Percentiles rank a stretch among this genome's conserved stretches.
phyloP scores from a whole-genome alignment of 257 asterid genomes.

The Fraxinus excelsior region DNA sequence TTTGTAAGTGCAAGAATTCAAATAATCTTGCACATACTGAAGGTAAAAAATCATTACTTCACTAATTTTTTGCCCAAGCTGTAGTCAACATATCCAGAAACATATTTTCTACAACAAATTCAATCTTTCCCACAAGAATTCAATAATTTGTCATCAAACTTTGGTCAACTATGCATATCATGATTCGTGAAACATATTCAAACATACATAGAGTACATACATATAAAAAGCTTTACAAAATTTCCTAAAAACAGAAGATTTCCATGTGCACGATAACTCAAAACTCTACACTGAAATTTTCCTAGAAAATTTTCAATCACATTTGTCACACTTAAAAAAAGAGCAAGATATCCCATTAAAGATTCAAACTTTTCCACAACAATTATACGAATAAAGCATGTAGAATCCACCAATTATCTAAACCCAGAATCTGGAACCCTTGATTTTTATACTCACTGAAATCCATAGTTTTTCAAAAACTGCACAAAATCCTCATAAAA shows the following conservation, averaged over 20 bases:
- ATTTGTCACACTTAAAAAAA: too few species aligned
- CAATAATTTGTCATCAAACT: background rate
- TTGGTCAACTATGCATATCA: background rate
- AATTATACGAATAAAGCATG: too few species aligned
- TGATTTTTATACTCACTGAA: too few species aligned
- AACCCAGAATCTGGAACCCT: too few species aligned
- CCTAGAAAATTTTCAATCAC: too few species aligned
- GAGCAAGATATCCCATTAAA: too few species aligned
- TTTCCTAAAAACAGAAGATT: background rate
- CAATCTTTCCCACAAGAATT: conserved; percentile 7
- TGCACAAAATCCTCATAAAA: too few species aligned
- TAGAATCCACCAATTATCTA: too few species aligned
- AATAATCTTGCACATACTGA: background rate
- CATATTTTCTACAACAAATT: background rate
- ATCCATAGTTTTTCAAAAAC: too few species aligned
- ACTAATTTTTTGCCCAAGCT: background rate
- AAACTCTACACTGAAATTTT: too few species aligned
- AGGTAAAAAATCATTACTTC: background rate
- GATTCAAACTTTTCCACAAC: too few species aligned
- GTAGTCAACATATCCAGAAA: background rate
- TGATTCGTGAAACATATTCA: background rate
- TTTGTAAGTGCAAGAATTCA: background rate
- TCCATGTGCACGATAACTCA: too few species aligned
- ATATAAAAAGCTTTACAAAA: background rate
- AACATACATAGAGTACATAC: conserved; percentile 4